Evolutionary conservation across 257 asterid species (phyloP).

Genomic region (Ligustrum vulgare): DNA sequence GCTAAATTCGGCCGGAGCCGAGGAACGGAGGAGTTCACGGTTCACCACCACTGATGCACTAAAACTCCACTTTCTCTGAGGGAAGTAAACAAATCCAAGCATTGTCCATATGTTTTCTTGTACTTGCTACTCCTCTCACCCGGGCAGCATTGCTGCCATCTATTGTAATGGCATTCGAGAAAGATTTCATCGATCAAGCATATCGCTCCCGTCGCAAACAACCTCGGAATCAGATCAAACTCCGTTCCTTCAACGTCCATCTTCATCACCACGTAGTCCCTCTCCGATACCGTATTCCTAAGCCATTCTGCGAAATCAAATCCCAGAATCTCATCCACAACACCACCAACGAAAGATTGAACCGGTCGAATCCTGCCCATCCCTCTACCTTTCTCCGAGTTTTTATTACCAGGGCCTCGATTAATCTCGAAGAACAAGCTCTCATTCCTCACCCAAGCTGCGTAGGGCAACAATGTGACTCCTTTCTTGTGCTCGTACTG

Average conservation of each 20-base stretch:
- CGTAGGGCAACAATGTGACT: constrained; percentile 49
- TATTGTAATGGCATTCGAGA: constrained; percentile 54
- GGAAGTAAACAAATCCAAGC: constrained; percentile 27
- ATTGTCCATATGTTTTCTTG: constrained; percentile 31
- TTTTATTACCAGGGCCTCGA: constrained; percentile 32
- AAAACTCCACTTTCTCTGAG: constrained; percentile 40
- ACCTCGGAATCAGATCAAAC: constrained; percentile 27
- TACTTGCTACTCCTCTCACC: constrained; percentile 40
- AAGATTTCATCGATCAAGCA: constrained; percentile 59
- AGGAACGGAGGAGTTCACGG: not conserved
- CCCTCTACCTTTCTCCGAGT: constrained; percentile 32
- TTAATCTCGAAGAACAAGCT: constrained; percentile 39
- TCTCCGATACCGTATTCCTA: constrained; percentile 21
- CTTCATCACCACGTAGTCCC: constrained; percentile 55
- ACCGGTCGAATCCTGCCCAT: constrained; percentile 32
- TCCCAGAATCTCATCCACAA: constrained; percentile 35
- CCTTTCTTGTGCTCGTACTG: constrained; percentile 33
- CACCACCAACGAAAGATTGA: constrained; percentile 4
- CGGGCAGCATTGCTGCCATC: constrained; percentile 40
- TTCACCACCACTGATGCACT: constrained; percentile 59
- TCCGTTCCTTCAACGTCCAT: constrained; percentile 63
- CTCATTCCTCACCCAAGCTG: constrained; percentile 55
- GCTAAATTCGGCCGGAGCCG: not conserved
- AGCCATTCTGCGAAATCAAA: constrained; percentile 58
- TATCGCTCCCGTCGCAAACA: constrained; percentile 41